Conservation (phyloP, 495 filamentous ascomycete genomes). For the Platismatia glauca region DNA sequence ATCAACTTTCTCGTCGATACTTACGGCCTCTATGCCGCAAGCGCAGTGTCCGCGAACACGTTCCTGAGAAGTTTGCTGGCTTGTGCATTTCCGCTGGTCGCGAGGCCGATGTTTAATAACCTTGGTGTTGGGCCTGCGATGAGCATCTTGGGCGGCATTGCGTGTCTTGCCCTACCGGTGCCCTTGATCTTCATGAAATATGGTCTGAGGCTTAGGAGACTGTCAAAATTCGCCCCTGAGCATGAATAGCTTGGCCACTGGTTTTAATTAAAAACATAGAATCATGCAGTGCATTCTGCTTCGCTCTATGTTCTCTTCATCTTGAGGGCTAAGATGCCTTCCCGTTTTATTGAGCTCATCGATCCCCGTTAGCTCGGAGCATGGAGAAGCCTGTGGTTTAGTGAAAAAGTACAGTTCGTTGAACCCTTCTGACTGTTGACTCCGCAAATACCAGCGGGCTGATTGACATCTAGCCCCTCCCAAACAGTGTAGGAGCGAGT, state of each 20-base stretch:
- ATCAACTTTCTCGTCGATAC: conserved; percentile 36
- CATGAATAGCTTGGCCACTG: neutral
- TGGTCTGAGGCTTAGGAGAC: conserved; percentile 25
- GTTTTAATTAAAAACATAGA: too few relatives aligned
- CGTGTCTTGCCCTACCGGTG: conserved; percentile 27
- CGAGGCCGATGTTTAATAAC: conserved; percentile 29
- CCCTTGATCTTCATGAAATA: conserved; percentile 34
- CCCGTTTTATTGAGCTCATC: too few relatives aligned
- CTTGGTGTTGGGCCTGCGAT: conserved; percentile 31
- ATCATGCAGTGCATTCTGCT: too few relatives aligned
- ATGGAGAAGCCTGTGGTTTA: too few relatives aligned
- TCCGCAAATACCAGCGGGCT: too few relatives aligned
- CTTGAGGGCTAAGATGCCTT: too few relatives aligned
- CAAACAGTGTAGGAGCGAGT: too few relatives aligned
- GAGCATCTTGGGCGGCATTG: conserved; percentile 31
- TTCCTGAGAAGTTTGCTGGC: conserved; percentile 31
- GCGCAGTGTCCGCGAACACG: conserved; percentile 32
- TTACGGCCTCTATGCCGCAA: conserved; percentile 31
- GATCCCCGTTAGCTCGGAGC: too few relatives aligned
- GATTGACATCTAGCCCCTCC: too few relatives aligned
- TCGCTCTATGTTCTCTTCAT: too few relatives aligned
- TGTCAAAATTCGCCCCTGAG: conserved; percentile 23
- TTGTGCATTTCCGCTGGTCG: conserved; percentile 27
- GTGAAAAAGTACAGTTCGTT: too few relatives aligned
- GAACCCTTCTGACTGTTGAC: too few relatives aligned